Percentiles rank a stretch among this genome's conserved stretches.
phyloP scores from a whole-genome alignment of 2,329 filamentous ascomycete species.

The Sarocladium kiliense region DNA sequence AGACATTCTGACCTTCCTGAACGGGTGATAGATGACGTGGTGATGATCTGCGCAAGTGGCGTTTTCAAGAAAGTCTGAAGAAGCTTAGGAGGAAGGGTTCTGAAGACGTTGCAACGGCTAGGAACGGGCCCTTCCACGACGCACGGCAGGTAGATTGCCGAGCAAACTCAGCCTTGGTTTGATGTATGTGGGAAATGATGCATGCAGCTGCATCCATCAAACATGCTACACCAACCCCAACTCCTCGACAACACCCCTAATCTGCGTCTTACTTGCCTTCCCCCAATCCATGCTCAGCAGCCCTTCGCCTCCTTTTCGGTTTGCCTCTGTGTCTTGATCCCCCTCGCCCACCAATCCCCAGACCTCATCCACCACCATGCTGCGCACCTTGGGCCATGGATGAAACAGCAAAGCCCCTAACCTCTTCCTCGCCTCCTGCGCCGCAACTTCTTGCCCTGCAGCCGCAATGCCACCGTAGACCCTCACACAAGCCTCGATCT shows the following conservation, averaged over 20 bases:
- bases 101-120: too few species aligned
- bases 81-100: too few species aligned
- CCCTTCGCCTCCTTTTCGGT: constrained; percentile 17
- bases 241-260: constrained; percentile 37
- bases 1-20: background rate
- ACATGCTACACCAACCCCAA: constrained; percentile 31
- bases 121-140: too few species aligned
- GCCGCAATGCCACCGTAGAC: constrained; percentile 64
- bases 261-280: constrained; percentile 40
- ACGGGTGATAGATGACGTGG: background rate
- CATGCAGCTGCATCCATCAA: background rate
- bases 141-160: background rate
- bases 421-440: constrained; percentile 58
- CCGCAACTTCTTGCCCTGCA: constrained; percentile 20
- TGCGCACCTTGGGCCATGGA: constrained; percentile 72
- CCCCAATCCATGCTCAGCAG: constrained; percentile 55
- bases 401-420: constrained; percentile 70
- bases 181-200: background rate
- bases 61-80: background rate
- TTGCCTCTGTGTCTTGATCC: constrained; percentile 17
- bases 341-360: constrained; percentile 39
- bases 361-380: constrained; percentile 54
- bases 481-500: constrained; percentile 73
- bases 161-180: background rate
- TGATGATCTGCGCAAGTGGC: background rate